Evolutionary conservation across 257 asterid genomes (phyloP), one percentile per base, ranked within the genome.

Genomic region (Ilex aquifolium): DNA sequence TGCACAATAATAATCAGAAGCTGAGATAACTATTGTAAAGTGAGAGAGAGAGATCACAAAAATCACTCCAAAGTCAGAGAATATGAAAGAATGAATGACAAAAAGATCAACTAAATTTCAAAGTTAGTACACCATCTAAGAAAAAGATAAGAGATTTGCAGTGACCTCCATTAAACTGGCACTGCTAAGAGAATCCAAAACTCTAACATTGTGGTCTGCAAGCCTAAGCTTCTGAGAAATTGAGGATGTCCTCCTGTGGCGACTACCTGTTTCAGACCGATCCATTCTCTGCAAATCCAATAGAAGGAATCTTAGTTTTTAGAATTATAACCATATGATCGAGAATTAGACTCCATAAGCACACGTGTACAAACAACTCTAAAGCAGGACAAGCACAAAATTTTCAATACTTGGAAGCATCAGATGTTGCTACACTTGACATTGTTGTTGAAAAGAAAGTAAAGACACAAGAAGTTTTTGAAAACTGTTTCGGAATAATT

Each of bases 131-230:
- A 49, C 10, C 17, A 4, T 49, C 17, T 12, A 49, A 49, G 56
- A 14, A 13, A 31, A 60, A 4, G 58, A 16, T 65, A 29, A 17
- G 55, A 49, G 51, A 27, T 32, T 29, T 44, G 56, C 10, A 40
- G 13, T 66, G 65, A 92, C 98, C 95, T 92, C 95, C 91, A 92
- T 85, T 40, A 82, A 74, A 83, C 95, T 89, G 21, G 86, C 88
- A 60, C 74, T 72, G 91, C 96, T 92, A 56, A 85, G 55, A 49
- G 95, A 78, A 75, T 89, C 96, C 73, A 72, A 56, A 64, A 60
- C 75, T 17, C 81, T 79, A 39, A 53, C 74, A 61, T 72, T 75
- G 48, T 73, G 81, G 30, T 85, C 80, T 31, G 78, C 61, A 12
- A 77, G 69, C 57, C 68, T 65, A 39, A 74, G 83, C 79, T 76